Conservation (phyloP, 495 filamentous ascomycete species). For the Aspergillus olivimuriae region DNA sequence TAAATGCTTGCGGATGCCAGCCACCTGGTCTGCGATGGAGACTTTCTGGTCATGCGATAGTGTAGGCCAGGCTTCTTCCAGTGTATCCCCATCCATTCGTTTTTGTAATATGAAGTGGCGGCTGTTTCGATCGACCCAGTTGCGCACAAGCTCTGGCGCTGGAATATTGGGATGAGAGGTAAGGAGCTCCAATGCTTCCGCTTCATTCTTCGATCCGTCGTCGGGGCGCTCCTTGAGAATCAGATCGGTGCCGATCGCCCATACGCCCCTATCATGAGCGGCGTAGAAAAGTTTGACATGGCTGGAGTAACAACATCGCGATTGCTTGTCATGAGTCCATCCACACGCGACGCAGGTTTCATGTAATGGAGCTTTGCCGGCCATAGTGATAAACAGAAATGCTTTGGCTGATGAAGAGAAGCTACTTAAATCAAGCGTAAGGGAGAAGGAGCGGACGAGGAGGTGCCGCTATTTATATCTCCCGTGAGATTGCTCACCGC, state of each 20-base stretch:
- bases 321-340: conserved; percentile 10
- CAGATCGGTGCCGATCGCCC: conserved; percentile 26
- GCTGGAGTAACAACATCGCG: conserved; percentile 12
- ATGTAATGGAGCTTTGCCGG: neutral
- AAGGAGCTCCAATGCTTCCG: conserved; percentile 16
- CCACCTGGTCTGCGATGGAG: conserved; percentile 21
- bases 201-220: conserved; percentile 23
- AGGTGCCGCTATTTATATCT: too few species aligned
- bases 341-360: conserved; percentile 8
- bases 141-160: conserved; percentile 20
- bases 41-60: conserved; percentile 20
- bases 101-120: conserved; percentile 26
- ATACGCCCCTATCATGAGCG: conserved; percentile 17
- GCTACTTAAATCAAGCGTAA: too few species aligned
- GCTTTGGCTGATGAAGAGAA: too few species aligned
- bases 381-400: too few species aligned
- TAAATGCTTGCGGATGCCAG: conserved; percentile 19
- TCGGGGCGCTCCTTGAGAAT: conserved; percentile 30
- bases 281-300: conserved; percentile 25
- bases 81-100: conserved; percentile 22
- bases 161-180: conserved; percentile 20
- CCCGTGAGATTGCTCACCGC: too few species aligned
- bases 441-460: too few species aligned
- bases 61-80: conserved; percentile 26
- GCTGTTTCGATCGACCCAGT: conserved; percentile 25